Evolutionary conservation across 139 green algal genomes (phyloP).

Genomic region (Chlamydomonas applanata): DNA sequence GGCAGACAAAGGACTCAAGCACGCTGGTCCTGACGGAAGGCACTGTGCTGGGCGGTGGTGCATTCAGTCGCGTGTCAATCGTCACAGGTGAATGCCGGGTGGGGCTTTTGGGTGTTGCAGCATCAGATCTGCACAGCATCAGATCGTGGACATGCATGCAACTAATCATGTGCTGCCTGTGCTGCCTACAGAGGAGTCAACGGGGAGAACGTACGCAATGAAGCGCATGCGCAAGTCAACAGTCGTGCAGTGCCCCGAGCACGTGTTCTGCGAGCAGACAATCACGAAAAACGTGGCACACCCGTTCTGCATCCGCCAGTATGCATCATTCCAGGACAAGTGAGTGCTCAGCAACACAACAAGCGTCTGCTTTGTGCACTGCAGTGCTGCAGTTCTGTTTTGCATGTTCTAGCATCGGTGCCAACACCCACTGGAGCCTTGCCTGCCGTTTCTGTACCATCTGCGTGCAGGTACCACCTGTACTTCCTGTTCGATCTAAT

Average conservation of each 20-base stretch:
- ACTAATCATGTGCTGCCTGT: too few relatives aligned
- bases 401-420: too few relatives aligned
- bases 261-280: constrained; percentile 94
- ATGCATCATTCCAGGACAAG: constrained; percentile 83
- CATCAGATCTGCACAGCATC: too few relatives aligned
- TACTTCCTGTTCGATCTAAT: constrained; percentile 98
- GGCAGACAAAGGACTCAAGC: constrained; percentile 39
- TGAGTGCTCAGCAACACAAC: too few relatives aligned
- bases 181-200: constrained; percentile 47
- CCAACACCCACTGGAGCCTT: too few relatives aligned
- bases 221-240: constrained; percentile 93
- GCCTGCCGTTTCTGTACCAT: too few relatives aligned
- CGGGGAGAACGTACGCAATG: constrained; percentile 79
- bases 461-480: constrained; percentile 87
- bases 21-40: constrained; percentile 79
- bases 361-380: too few relatives aligned
- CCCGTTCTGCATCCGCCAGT: constrained; percentile 94
- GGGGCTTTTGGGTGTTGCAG: not conserved
- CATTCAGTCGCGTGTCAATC: constrained; percentile 83
- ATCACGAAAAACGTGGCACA: constrained; percentile 92
- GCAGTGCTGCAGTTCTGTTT: too few relatives aligned
- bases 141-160: too few relatives aligned
- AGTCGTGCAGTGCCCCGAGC: constrained; percentile 89
- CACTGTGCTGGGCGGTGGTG: constrained; percentile 79
- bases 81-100: constrained; percentile 55